These are phyloP conservation scores for Pterocarpus santalinus DNA, from an alignment of 306 rosid genomes.

Conservation along the genomic window DNA sequence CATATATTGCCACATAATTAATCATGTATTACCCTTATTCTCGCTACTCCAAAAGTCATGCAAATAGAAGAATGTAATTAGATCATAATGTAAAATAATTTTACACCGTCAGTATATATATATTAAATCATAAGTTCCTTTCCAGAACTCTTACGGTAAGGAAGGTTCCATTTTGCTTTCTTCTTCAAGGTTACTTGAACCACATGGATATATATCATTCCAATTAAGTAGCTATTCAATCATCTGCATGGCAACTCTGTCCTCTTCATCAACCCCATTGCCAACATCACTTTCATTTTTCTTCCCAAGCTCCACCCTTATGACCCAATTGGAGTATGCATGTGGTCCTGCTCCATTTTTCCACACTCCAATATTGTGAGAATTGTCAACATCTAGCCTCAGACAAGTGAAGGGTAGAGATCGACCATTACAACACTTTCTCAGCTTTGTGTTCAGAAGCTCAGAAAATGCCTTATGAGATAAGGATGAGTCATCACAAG, in stretches of 20 bases:
- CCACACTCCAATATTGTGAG: conserved; percentile 83
- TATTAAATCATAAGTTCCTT: no score
- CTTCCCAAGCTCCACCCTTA: conserved; percentile 78
- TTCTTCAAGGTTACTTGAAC: conserved; percentile 24
- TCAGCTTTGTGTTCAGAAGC: conserved; percentile 71
- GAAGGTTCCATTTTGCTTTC: not conserved
- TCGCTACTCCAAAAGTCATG: no score
- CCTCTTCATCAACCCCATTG: conserved; percentile 61
- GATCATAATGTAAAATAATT: no score
- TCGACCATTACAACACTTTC: conserved; percentile 70
- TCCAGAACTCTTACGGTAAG: not conserved
- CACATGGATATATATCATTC: conserved; percentile 51
- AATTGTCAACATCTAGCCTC: conserved; percentile 79
- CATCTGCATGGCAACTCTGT: conserved; percentile 79
- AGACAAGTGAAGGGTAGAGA: conserved; percentile 89
- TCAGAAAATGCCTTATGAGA: conserved; percentile 68
- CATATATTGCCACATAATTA: no score
- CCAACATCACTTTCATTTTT: conserved; percentile 39
- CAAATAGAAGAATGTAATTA: no score
- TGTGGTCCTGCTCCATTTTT: conserved; percentile 78
- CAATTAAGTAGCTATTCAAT: conserved; percentile 81
- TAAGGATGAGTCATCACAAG: not conserved
- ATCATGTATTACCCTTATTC: no score
- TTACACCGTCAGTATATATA: no score
- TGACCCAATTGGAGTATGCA: conserved; percentile 75